Conservation (phyloP, 176 grass and related monocot species). For the Oryza nivara region DNA sequence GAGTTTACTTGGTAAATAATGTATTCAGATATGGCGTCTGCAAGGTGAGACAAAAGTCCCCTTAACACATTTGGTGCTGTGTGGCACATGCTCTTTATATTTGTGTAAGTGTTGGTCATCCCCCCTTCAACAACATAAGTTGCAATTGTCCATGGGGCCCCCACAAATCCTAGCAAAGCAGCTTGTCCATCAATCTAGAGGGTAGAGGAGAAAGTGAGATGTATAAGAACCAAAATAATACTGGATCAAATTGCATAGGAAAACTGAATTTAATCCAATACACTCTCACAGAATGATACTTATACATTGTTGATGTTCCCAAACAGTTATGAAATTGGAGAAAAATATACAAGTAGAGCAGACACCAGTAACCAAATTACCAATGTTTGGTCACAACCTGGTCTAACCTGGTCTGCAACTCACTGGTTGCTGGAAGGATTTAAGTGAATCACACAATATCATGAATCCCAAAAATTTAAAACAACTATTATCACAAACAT, state of each 20-base stretch:
- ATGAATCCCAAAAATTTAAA: neutral
- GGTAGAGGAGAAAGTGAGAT: conserved; percentile 33
- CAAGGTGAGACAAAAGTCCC: conserved; percentile 82
- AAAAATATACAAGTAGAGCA: conserved; percentile 7
- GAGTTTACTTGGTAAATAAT: conserved; percentile 95
- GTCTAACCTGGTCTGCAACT: neutral
- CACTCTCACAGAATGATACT: conserved; percentile 14
- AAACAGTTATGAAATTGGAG: neutral
- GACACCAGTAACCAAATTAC: neutral
- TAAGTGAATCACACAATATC: neutral
- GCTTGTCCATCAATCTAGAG: conserved; percentile 79
- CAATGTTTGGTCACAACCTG: conserved; percentile 27
- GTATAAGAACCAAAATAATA: conserved; percentile 23
- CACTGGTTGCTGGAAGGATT: conserved; percentile 3
- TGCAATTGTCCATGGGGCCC: conserved; percentile 97
- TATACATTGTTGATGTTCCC: conserved; percentile 22
- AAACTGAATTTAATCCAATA: conserved; percentile 11
- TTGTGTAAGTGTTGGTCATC: conserved; percentile 86
- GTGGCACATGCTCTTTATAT: conserved; percentile 95
- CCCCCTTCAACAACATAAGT: conserved; percentile 97
- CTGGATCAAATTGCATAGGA: conserved; percentile 8
- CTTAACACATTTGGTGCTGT: conserved; percentile 80
- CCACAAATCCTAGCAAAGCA: conserved; percentile 96
- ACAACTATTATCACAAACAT: conserved; percentile 8
- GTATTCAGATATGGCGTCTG: conserved; percentile 87